Evolutionary conservation across 768 basidiomycete genomes (phyloP).

Genomic region (Agrocybe pediades): DNA sequence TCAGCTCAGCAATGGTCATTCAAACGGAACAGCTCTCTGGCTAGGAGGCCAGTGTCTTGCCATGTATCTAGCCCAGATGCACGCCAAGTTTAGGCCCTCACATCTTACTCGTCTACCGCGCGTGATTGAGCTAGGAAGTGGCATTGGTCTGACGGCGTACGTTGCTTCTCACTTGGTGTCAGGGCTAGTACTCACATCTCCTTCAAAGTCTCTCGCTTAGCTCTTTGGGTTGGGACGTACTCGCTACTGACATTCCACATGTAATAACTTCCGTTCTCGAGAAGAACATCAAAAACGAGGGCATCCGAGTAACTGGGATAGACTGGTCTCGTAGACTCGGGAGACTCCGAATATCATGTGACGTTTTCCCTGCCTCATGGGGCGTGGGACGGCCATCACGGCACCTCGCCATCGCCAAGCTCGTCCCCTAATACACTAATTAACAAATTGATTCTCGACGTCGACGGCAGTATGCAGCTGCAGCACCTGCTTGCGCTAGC

Average conservation of each 20-base stretch:
- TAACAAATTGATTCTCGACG: too few species aligned
- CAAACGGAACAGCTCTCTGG: conserved; percentile 87
- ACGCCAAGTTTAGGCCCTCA: conserved; percentile 21
- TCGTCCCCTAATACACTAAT: too few species aligned
- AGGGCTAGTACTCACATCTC: conserved; percentile 8
- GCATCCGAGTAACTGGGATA: too few species aligned
- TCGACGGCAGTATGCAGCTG: too few species aligned
- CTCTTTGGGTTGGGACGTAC: conserved; percentile 73
- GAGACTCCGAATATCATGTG: too few species aligned
- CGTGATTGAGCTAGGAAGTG: conserved; percentile 80
- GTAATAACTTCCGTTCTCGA: conserved; percentile 66
- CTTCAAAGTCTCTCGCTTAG: conserved; percentile 58
- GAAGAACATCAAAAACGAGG: conserved; percentile 65
- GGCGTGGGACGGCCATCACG: too few species aligned
- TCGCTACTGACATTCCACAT: conserved; percentile 72
- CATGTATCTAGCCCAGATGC: conserved; percentile 51
- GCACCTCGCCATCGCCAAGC: too few species aligned
- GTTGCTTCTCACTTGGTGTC: conserved; percentile 25
- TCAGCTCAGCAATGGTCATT: conserved; percentile 60
- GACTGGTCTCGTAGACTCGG: too few species aligned
- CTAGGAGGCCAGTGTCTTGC: conserved; percentile 79
- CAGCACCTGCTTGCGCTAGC: too few species aligned
- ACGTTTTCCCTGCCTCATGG: too few species aligned
- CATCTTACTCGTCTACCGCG: conserved; percentile 32
- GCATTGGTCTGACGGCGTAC: conserved; percentile 78